phyloP scores from a whole-genome alignment of 75 land plant genomes.

The Larix kaempferi region DNA sequence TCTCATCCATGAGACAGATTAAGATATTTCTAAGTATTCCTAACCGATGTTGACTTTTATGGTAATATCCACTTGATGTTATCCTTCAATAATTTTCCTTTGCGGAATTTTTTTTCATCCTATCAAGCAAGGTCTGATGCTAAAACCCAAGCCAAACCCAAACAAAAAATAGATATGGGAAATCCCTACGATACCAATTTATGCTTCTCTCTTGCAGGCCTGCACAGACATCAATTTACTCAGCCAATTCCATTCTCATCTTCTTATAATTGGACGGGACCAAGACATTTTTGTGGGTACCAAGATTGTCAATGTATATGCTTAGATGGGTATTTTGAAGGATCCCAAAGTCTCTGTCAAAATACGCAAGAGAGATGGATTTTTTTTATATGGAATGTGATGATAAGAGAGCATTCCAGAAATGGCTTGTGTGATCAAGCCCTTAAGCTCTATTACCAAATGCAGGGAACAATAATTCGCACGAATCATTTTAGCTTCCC shows the following conservation, averaged over 20 bases:
- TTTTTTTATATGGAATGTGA: conserved; percentile 37
- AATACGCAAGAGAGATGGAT: conserved; percentile 28
- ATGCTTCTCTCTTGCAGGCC: too few relatives aligned
- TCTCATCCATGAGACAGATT: too few relatives aligned
- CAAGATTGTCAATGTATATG: conserved; percentile 48
- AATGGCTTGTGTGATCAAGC: conserved; percentile 46
- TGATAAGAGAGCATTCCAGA: conserved; percentile 60
- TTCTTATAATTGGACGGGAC: conserved; percentile 37
- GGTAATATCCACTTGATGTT: too few relatives aligned
- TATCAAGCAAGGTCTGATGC: too few relatives aligned
- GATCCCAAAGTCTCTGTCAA: conserved; percentile 49
- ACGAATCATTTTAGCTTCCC: conserved; percentile 60
- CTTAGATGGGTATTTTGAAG: conserved; percentile 20
- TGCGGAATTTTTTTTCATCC: too few relatives aligned
- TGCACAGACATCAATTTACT: conserved; percentile 25
- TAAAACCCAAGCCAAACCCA: too few relatives aligned
- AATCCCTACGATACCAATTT: too few relatives aligned
- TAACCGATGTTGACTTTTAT: too few relatives aligned
- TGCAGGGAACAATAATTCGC: conserved; percentile 52
- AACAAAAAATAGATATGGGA: too few relatives aligned
- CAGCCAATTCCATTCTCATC: conserved; percentile 41
- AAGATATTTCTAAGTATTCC: too few relatives aligned
- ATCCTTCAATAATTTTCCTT: too few relatives aligned
- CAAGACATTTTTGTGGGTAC: conserved; percentile 27
- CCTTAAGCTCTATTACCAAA: conserved; percentile 56